Base-by-base conservation (phyloP, 345 rosid genomes). In the Pistacia atlantica region DNA sequence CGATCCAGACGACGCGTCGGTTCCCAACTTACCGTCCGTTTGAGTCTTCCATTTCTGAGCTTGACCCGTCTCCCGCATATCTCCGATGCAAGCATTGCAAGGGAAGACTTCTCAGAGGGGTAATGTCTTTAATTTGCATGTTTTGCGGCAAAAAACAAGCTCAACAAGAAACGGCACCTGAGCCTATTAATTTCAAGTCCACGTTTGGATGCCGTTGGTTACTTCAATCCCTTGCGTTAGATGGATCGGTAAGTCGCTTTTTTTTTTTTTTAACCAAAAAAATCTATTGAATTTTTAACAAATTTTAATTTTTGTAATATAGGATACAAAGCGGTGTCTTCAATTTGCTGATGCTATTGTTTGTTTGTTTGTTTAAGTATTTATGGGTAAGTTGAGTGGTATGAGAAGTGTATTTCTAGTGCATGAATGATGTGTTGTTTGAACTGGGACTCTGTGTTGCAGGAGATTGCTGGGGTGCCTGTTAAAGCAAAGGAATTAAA, bases 81-180 rank as follows among this genome's bases (percentile, higher is more conserved):
- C 90, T 86, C 71, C 92, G 93, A 11, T 93, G 99, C 87, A 83
- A 79, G 62, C 81, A 83, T 83, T 95, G 98, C 78, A 84, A 87
- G 25, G 94, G 90, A 2, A 81, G 84, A 71, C 92, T 95, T 28
- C 86, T 95, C 48, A 71, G 90, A 20, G 97, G 94, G 22, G 60
- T 81, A 12, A 78, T 83, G 13, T 95, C 98, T 17, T 63, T 88
- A 65, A 72, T 89, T 79, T 93, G 98, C 78, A 87, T 95, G 54
- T 95, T 95, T 82, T 95, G 97, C 65, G 97, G 98, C 18, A 75
- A 83, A 13, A 86, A 79, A 48, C 89, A 80, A 65, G 72, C 75
- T 12, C 83, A 77, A 45, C 75, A 13, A 14, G 90, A 86, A 5
- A 75, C 79, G 28, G 82, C 88, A 37, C 97, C 92, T 33, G 85